These are phyloP conservation scores for Trametes cinnabarina DNA, from an alignment of 768 basidiomycete genomes.

Conservation along the genomic window DNA sequence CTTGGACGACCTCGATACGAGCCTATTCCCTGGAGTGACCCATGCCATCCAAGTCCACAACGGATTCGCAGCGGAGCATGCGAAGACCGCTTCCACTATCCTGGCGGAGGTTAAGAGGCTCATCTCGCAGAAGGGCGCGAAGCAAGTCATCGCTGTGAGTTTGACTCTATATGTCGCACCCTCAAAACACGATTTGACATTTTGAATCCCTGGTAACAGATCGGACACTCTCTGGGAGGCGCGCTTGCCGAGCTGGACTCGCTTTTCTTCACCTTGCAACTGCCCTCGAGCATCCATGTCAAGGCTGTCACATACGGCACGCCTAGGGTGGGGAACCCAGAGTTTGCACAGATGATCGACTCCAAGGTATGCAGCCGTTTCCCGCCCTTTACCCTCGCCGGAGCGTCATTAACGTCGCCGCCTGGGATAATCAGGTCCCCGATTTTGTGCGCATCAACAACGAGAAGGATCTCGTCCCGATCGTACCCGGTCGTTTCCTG, in stretches of 20 bases:
- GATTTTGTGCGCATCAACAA: constrained; percentile 33
- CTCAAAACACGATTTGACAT: no score
- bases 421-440: constrained; percentile 20
- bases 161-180: background rate
- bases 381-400: constrained; percentile 31
- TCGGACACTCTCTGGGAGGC: constrained; percentile 36
- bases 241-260: constrained; percentile 34
- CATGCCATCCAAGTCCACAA: constrained; percentile 45
- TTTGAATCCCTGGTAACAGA: background rate
- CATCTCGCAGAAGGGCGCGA: constrained; percentile 38
- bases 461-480: constrained; percentile 50
- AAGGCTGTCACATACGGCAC: constrained; percentile 48
- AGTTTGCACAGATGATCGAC: constrained; percentile 40
- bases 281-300: constrained; percentile 32
- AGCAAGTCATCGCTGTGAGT: constrained; percentile 43
- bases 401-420: constrained; percentile 22
- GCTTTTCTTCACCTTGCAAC: constrained; percentile 30
- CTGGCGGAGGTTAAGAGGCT: constrained; percentile 44
- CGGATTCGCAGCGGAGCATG: constrained; percentile 54
- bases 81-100: constrained; percentile 45
- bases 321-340: constrained; percentile 51
- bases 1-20: constrained; percentile 39
- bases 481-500: constrained; percentile 51
- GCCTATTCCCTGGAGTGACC: constrained; percentile 55
- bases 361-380: constrained; percentile 33